These are phyloP conservation scores for Phytophthora tentaculata DNA, from an alignment of 352 stramenopile species.

Conservation along the genomic window DNA sequence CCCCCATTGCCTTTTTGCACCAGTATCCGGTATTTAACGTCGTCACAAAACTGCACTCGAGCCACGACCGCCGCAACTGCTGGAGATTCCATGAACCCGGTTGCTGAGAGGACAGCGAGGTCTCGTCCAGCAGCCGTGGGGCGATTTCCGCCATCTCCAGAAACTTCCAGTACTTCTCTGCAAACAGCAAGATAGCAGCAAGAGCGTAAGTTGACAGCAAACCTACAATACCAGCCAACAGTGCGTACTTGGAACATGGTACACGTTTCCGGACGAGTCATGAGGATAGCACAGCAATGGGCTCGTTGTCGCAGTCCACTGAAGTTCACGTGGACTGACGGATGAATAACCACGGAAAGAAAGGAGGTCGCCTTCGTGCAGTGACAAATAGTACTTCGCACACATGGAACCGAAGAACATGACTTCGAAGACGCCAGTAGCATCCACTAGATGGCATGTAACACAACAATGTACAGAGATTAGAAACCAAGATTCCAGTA, in stretches of 20 bases:
- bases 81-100: background rate
- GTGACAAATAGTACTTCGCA: conserved; percentile 53
- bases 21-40: conserved; percentile 42
- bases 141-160: conserved; percentile 44
- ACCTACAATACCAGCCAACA: background rate
- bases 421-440: conserved; percentile 47
- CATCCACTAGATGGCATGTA: conserved; percentile 57
- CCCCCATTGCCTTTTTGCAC: conserved; percentile 14
- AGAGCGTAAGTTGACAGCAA: conserved; percentile 1
- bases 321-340: conserved; percentile 17
- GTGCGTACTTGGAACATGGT: conserved; percentile 48
- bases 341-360: conserved; percentile 56
- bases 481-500: background rate
- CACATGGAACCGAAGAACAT: conserved; percentile 77
- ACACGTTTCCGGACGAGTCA: conserved; percentile 35
- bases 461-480: background rate
- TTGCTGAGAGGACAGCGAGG: conserved; percentile 2
- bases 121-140: conserved; percentile 20
- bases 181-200: background rate
- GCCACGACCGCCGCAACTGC: conserved; percentile 40
- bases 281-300: conserved; percentile 44
- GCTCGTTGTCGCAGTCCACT: conserved; percentile 12
- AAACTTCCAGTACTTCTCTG: conserved; percentile 69
- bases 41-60: conserved; percentile 53
- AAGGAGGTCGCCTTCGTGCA: conserved; percentile 70